Base-by-base conservation (phyloP, 495 filamentous ascomycete genomes). In the Achaetomiella virescens region DNA sequence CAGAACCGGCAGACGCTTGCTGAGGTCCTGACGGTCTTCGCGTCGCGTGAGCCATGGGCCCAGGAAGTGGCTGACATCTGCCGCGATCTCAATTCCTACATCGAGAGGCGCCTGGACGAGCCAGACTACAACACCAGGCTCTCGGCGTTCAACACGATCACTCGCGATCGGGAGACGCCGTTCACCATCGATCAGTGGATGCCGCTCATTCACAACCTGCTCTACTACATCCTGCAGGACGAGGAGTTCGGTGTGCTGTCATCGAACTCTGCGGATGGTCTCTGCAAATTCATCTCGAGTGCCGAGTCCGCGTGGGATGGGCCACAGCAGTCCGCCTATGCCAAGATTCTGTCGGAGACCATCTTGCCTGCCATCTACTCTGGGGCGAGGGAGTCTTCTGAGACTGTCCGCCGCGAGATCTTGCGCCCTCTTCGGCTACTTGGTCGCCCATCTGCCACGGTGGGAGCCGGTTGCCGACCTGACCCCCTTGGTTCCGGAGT, bases 181-280 rank as follows among this genome's bases (percentile, higher is more conserved):
- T 81, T 91, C 35, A 86, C 78, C 3, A 67, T 84, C n/a, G 82
- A 81, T 56, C 87, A 95, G 63, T 99, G 93, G 95, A 78, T 81
- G 54, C 91, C 95, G n/a, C 73, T 97, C 29, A 66, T 97, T 2
- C 86, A 86, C 71, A 97, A 97, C 64, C 84, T 96, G 79, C 76
- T 96, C 2, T 97, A 83, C 71, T 92, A 85, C 63, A 84, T 96
- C 61, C 86, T 82, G 62, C 86, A 95, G 62, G 84, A 86, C 40
- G 90, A 97, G 48, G 93, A 99, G 63, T 80, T 93, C 50, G 86
- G 87, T 38, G 88, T 95, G 27, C 71, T 96, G 55, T 84, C 89
- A 4, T 71, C 75, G 15, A 96, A 89, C 64, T 88, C 95, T 11
- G 86, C 90, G 0, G 86, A 89, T 59, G 80, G 82, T 2, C 66